Conservation (phyloP, 352 stramenopile species). For the Phytophthora multivora region DNA sequence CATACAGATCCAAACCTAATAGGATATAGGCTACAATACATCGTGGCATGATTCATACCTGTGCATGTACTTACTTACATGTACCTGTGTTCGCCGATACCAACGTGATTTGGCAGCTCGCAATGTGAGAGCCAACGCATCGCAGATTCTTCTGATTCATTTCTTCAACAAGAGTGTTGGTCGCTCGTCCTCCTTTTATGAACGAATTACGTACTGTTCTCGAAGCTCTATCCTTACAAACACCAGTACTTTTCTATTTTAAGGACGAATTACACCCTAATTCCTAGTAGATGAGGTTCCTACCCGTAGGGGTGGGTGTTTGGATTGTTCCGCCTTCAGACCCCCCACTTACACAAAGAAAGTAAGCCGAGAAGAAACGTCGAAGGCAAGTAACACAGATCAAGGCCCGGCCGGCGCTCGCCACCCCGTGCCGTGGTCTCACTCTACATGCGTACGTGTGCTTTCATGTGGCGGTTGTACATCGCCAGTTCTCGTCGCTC, state of each 20-base stretch:
- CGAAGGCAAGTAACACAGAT: conserved; percentile 41
- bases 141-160: conserved; percentile 25
- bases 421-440: not conserved
- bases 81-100: not conserved
- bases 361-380: conserved; percentile 47
- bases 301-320: conserved; percentile 21
- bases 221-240: conserved; percentile 26
- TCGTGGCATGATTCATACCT: too few species aligned
- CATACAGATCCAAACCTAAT: too few species aligned
- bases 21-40: too few species aligned
- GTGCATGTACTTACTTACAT: too few species aligned
- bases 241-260: not conserved
- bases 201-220: conserved; percentile 21
- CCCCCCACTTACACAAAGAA: conserved; percentile 39
- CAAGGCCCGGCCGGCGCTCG: not conserved
- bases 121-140: not conserved
- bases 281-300: not conserved
- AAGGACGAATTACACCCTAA: conserved; percentile 5
- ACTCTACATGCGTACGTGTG: not conserved
- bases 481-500: conserved; percentile 1
- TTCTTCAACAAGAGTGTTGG: conserved; percentile 43
- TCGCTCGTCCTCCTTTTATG: conserved; percentile 28
- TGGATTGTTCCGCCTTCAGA: conserved; percentile 31
- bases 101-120: not conserved
- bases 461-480: conserved; percentile 1